Evolutionary conservation across 768 basidiomycete genomes (phyloP).

Genomic region (Naganishia friedmannii): DNA sequence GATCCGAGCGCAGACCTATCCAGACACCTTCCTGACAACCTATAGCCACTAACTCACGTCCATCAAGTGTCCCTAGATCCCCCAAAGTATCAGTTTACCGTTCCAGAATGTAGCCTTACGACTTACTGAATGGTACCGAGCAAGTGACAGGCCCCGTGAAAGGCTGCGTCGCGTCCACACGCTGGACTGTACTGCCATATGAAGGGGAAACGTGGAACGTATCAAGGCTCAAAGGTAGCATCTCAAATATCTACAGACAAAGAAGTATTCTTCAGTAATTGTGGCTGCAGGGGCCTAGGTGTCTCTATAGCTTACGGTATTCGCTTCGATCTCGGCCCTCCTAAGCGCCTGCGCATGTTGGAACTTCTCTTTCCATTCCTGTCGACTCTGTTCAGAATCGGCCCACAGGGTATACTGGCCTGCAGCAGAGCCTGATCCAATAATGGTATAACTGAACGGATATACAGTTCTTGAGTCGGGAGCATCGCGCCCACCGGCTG

Average conservation of each 20-base stretch:
- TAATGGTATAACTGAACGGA: slow-evolving; percentile 85
- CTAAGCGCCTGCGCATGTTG: slow-evolving; percentile 82
- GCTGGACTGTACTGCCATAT: slow-evolving; percentile 43
- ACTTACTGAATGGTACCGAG: slow-evolving; percentile 82
- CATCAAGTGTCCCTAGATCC: slow-evolving; percentile 62
- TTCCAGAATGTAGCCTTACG: slow-evolving; percentile 17
- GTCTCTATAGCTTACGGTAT: slow-evolving; percentile 58
- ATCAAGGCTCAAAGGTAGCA: slow-evolving; percentile 81
- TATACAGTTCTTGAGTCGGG: slow-evolving; percentile 72
- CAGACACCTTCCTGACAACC: slow-evolving; percentile 94
- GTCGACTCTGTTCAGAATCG: slow-evolving; percentile 68
- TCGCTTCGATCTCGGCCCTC: slow-evolving; percentile 82
- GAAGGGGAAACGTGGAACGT: slow-evolving; percentile 76
- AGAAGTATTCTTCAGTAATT: neutral
- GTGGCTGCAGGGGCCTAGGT: neutral
- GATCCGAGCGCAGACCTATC: slow-evolving; percentile 88
- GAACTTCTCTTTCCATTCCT: slow-evolving; percentile 85
- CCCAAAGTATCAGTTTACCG: neutral
- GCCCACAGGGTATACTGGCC: slow-evolving; percentile 85
- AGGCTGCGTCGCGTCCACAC: slow-evolving; percentile 56
- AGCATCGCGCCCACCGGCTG: slow-evolving; percentile 37
- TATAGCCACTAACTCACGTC: slow-evolving; percentile 80
- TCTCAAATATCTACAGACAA: slow-evolving; percentile 68
- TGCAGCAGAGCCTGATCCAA: slow-evolving; percentile 68
- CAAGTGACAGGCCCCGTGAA: slow-evolving; percentile 70